Evolutionary conservation across 2,329 filamentous ascomycete genomes (phyloP), one percentile per base, ranked within the genome.

Genomic region (Amauroascus verrucosus): DNA sequence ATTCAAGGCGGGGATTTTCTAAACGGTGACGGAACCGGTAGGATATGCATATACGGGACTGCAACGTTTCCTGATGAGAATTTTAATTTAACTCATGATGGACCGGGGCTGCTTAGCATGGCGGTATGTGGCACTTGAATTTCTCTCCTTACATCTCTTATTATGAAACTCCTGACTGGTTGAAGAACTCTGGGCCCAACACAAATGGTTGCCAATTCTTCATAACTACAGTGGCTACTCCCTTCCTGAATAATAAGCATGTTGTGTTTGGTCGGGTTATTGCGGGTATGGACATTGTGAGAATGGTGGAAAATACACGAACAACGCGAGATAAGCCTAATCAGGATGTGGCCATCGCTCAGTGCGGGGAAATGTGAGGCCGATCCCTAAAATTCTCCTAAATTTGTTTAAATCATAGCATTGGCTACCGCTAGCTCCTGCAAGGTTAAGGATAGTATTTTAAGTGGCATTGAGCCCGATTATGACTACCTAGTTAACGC

Each of bases 201-300:
- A 91, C 87, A 60, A 97, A 97, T 69, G 93, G 93, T 35, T 89
- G 83, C 56, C 93, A 97, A 66, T 98, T 98, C 77, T 98, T 98
- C 77, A 91, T 97, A 73, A 96, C 90, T 1, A 93, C 87, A 0
- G 85, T 85, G 1, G 77, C 86, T 4, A 93, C 91, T 0, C 88
- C 88, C 1, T 94, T 94, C 66, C 75, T 98, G 24, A 86, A 97
- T 70, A 81, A 80, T 65, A 97, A 97, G 72, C 93, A 98, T 68
- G 89, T 95, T 54, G 90, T 97, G 16, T 97, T 97, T 63, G 93
- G 93, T 48, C 84, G 86, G 67, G 91, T 97, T 1, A 76, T 88
- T 43, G 86, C 90, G 38, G 90, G 91, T 35, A 85, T 96, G 80
- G 88, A 96, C 56, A 82, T 96, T 5, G 86, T 97, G 41, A 79